Evolutionary conservation across 371 early-diverging fungal genomes (phyloP).

Genomic region (Circinella umbellata): DNA sequence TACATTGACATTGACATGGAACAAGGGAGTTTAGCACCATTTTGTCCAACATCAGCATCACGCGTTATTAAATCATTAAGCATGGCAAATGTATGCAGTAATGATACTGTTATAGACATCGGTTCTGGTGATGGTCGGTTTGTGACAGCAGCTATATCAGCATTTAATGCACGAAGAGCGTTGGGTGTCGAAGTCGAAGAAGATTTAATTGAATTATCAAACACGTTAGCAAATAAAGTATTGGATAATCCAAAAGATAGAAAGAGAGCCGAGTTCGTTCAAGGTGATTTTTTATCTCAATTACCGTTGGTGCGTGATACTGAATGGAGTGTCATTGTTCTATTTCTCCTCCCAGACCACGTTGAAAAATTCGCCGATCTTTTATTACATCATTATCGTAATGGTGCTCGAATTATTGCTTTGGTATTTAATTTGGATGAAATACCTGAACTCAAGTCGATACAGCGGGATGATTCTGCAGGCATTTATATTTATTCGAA

Average conservation of each 20-base stretch:
- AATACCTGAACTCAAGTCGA: slow-evolving; percentile 47
- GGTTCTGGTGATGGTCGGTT: slow-evolving; percentile 73
- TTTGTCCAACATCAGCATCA: slow-evolving; percentile 65
- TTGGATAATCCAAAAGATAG: slow-evolving; percentile 13
- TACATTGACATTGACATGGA: slow-evolving; percentile 53
- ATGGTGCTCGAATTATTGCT: slow-evolving; percentile 61
- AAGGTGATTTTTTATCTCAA: slow-evolving; percentile 52
- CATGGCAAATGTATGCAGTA: slow-evolving; percentile 48
- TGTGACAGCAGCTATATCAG: slow-evolving; percentile 57
- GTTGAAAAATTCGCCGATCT: slow-evolving; percentile 59
- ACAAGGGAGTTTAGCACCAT: slow-evolving; percentile 63
- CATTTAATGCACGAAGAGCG: slow-evolving; percentile 50
- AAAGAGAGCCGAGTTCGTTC: slow-evolving; percentile 32
- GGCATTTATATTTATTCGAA: slow-evolving; percentile 58
- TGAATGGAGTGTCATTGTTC: slow-evolving; percentile 54
- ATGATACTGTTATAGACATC: slow-evolving; percentile 62
- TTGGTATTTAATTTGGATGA: slow-evolving; percentile 65
- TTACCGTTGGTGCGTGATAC: slow-evolving; percentile 29
- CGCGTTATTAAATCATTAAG: slow-evolving; percentile 57
- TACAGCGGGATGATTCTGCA: slow-evolving; percentile 51
- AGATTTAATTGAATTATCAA: slow-evolving; percentile 49
- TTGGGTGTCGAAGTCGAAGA: slow-evolving; percentile 64
- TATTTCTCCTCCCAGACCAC: slow-evolving; percentile 66
- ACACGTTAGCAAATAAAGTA: slow-evolving; percentile 40
- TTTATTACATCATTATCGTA: slow-evolving; percentile 51